Evolutionary conservation across 1,284 basidiomycete species (phyloP).

Genomic region (Phellinidium pouzarii): DNA sequence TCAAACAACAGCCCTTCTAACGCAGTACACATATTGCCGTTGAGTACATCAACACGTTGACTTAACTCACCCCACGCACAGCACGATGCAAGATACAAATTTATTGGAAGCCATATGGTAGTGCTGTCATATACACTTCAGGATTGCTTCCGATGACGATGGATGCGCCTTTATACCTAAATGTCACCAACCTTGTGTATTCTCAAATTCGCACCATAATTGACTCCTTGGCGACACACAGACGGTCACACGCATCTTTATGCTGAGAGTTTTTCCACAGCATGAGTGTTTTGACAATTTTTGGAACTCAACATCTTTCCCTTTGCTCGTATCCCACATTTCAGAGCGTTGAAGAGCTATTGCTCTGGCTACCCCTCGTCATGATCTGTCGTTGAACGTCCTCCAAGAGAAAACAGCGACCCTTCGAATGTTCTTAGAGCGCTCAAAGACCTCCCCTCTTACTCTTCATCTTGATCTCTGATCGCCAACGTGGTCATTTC

Average conservation of each 20-base stretch:
- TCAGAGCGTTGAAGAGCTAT: constrained; percentile 44
- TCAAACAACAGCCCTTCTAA: neutral
- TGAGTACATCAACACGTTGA: no score
- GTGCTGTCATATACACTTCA: neutral
- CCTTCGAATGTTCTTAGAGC: constrained; percentile 31
- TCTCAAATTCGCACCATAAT: neutral
- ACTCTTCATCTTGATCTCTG: constrained; percentile 46
- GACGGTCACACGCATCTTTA: constrained; percentile 10
- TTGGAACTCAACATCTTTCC: constrained; percentile 21
- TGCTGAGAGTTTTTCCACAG: neutral
- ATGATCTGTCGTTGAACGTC: neutral
- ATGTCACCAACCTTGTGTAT: neutral
- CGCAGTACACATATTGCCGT: neutral
- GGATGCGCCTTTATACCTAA: neutral
- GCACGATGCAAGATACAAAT: neutral
- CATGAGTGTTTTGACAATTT: neutral
- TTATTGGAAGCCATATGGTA: neutral
- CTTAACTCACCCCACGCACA: neutral
- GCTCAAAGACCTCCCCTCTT: constrained; percentile 38
- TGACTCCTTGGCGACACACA: constrained; percentile 4
- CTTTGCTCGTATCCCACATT: constrained; percentile 39
- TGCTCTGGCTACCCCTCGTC: constrained; percentile 38
- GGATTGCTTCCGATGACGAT: no score
- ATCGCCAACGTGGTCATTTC: constrained; percentile 38
- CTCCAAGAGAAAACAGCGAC: constrained; percentile 27